A percentile compares a stretch with the other conserved stretches of the same genome.
Evolutionary conservation across 371 early-diverging fungal species (phyloP).

Genomic region (Gilbertella persicaria): DNA sequence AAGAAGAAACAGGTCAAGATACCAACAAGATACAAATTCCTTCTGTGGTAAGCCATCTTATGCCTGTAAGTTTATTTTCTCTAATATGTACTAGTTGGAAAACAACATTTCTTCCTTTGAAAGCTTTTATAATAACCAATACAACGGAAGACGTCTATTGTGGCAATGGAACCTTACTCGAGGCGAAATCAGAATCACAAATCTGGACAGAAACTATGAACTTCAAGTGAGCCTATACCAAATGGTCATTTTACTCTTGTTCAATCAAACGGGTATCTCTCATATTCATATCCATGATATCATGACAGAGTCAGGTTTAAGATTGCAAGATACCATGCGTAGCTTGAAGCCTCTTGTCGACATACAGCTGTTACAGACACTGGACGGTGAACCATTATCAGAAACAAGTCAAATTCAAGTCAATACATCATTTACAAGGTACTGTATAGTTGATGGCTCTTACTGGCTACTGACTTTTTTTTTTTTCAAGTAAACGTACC

Average conservation of each 20-base stretch:
- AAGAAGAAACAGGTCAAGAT: constrained; percentile 49
- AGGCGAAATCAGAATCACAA: constrained; percentile 73
- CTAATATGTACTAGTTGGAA: constrained; percentile 55
- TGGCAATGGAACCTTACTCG: constrained; percentile 88
- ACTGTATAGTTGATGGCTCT: not conserved
- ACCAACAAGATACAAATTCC: constrained; percentile 62
- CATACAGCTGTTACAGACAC: constrained; percentile 40
- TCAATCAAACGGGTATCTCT: constrained; percentile 55
- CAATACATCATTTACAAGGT: constrained; percentile 60
- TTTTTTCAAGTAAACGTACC: constrained; percentile 68
- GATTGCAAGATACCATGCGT: constrained; percentile 53
- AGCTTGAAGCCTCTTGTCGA: constrained; percentile 70
- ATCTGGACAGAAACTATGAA: constrained; percentile 81
- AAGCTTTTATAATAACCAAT: constrained; percentile 69
- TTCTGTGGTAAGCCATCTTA: constrained; percentile 50
- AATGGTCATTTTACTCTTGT: constrained; percentile 69
- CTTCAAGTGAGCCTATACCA: constrained; percentile 81
- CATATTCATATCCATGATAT: constrained; percentile 56
- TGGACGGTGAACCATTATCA: constrained; percentile 20
- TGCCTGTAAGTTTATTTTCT: not conserved
- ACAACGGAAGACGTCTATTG: constrained; percentile 80
- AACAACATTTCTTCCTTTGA: constrained; percentile 72
- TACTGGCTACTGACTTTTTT: constrained; percentile 19
- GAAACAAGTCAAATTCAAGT: constrained; percentile 39
- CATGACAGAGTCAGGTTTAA: constrained; percentile 49